phyloP scores from a whole-genome alignment of 495 filamentous ascomycete genomes.

The Trichoderma reesei region DNA sequence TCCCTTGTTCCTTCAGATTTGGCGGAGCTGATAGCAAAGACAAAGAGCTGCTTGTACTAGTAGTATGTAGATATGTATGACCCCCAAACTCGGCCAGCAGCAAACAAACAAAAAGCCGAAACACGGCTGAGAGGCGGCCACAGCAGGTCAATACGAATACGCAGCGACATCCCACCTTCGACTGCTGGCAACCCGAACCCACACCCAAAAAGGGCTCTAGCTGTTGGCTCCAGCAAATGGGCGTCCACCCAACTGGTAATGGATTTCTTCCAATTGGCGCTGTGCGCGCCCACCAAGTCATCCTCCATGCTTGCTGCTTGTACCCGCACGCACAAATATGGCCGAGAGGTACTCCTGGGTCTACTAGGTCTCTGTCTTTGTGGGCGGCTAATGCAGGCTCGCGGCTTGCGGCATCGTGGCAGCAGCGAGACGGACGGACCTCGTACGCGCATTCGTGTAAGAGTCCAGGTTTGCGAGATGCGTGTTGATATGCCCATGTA shows the following conservation, averaged over 20 bases:
- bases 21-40: too few relatives aligned
- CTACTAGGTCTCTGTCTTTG: not conserved
- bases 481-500: too few relatives aligned
- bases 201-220: not conserved
- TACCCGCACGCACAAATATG: too few relatives aligned
- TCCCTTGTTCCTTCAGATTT: too few relatives aligned
- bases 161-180: not conserved
- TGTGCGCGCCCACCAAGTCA: not conserved
- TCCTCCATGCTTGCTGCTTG: not conserved
- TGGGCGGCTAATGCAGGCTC: slow-evolving; percentile 1
- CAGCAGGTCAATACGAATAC: not conserved
- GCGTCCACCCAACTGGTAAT: not conserved
- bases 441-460: not conserved
- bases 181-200: not conserved
- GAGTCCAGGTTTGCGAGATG: too few relatives aligned
- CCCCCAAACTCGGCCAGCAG: too few relatives aligned
- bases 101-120: too few relatives aligned
- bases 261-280: slow-evolving; percentile 3
- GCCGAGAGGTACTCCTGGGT: not conserved
- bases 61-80: too few relatives aligned
- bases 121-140: not conserved
- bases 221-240: not conserved
- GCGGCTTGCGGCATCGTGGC: not conserved
- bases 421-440: not conserved
- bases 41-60: not conserved